Evolutionary conservation across 2,329 filamentous ascomycete species (phyloP).

Genomic region (Diaporthe nobilis): DNA sequence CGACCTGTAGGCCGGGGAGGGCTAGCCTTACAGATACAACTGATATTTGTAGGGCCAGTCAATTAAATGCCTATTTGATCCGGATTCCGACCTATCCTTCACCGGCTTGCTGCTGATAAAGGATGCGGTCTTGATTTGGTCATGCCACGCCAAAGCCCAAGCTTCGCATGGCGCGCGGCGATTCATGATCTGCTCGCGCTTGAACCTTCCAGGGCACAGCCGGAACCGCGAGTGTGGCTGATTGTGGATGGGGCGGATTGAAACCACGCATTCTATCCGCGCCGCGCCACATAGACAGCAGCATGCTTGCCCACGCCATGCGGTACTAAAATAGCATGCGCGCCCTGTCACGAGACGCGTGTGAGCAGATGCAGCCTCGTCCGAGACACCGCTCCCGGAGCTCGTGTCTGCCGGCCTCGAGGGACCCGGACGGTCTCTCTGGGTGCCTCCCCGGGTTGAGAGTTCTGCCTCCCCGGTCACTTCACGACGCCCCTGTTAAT

Average conservation of each 20-base stretch:
- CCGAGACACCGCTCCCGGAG: slow-evolving; percentile 7
- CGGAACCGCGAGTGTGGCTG: slow-evolving; percentile 1
- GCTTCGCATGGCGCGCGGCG: slow-evolving; percentile 14
- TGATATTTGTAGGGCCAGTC: not conserved
- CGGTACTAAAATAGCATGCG: slow-evolving; percentile 11
- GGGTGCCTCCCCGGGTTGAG: not conserved
- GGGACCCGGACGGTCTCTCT: not conserved
- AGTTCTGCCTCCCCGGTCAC: not conserved
- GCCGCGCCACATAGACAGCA: not conserved
- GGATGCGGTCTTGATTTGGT: not conserved
- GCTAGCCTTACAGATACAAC: slow-evolving; percentile 1
- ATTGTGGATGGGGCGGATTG: not conserved
- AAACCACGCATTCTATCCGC: not conserved
- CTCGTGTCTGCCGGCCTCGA: not conserved
- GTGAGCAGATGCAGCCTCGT: slow-evolving; percentile 11
- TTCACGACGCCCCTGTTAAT: not conserved
- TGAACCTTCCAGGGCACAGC: not conserved
- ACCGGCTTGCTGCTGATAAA: not conserved
- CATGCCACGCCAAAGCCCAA: not conserved
- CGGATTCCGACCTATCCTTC: not conserved
- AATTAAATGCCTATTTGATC: not conserved
- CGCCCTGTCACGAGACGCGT: slow-evolving; percentile 1
- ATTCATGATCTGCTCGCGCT: slow-evolving; percentile 4
- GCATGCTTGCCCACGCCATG: not conserved
- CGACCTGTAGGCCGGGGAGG: not conserved